Evolutionary conservation across 192 early-diverging fungal species (phyloP), one percentile per base, ranked within the genome.

Genomic region (Entomortierella chlamydospora): DNA sequence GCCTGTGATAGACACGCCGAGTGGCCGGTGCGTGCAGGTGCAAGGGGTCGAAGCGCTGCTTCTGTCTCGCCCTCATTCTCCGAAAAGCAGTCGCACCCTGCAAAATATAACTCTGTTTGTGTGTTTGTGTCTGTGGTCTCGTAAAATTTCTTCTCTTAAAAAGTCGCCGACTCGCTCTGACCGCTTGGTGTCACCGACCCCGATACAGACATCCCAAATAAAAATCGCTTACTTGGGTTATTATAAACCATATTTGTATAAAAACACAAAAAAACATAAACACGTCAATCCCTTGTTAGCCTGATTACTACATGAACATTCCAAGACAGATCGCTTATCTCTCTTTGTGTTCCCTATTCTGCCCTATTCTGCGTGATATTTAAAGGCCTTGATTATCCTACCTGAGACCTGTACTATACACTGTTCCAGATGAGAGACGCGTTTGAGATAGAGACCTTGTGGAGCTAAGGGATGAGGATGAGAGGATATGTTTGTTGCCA

Each of bases 161-260:
- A 64, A 64, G 49, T 64, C 61, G 49, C 61, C 61, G 61, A 64
- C 22, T 23, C 61, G 61, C 61, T 61, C 4, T 31, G 25, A 25
- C 55, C 31, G 17, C 23, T 17, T 51, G 47, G 61, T 52, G 49
- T 52, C 61, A 64, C 61, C 30, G 61, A 64, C 61, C 9, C 58
- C 8, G 49, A 64, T 47, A 64, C 50, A 20, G 29, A 57, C 55
- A 57, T 33, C 7, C 31, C 55, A 57, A 57, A 57, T 1, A 8
- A 54, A 9, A 15, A 6, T 4, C 9, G 4, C 9, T 54, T 13
- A 41, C 6, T 9, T 41, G 6, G 39, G 6, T 41, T 41, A 41
- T 9, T 41, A 6, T 41, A 9, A 41, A 41, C 39, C 45, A 11
- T 47, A 5, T 20, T 47, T 47, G 45, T 17, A 47, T 47, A 47